phyloP scores from a whole-genome alignment of 768 basidiomycete genomes.

The Leccinum subtestaceum region DNA sequence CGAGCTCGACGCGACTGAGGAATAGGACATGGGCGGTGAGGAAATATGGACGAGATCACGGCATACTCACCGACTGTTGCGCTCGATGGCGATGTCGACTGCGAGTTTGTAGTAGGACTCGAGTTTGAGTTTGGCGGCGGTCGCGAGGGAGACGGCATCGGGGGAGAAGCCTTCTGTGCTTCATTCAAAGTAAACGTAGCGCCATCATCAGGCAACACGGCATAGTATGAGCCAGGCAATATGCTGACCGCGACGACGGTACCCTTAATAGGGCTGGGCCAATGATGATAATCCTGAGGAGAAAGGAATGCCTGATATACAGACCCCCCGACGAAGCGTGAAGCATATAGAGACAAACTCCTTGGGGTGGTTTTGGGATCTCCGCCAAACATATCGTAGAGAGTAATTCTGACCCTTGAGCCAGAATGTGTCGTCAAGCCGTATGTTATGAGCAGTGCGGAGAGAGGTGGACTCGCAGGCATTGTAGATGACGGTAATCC shows the following conservation, averaged over 20 bases:
- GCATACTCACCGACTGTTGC: slow-evolving; percentile 76
- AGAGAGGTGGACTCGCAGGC: slow-evolving; percentile 54
- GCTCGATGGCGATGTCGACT: slow-evolving; percentile 93
- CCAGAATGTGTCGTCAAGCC: slow-evolving; percentile 51
- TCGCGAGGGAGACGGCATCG: slow-evolving; percentile 84
- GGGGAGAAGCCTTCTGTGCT: slow-evolving; percentile 79
- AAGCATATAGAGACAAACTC: slow-evolving; percentile 13
- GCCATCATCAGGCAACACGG: slow-evolving; percentile 12
- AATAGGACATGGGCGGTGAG: slow-evolving; percentile 1
- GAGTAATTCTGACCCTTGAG: slow-evolving; percentile 59
- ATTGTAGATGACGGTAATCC: slow-evolving; percentile 36
- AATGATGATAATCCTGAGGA: slow-evolving; percentile 54
- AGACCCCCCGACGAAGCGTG: slow-evolving; percentile 46
- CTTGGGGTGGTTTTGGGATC: neutral
- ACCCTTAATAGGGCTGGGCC: slow-evolving; percentile 51
- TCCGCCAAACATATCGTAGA: slow-evolving; percentile 47
- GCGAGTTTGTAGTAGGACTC: slow-evolving; percentile 98
- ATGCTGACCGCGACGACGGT: slow-evolving; percentile 23
- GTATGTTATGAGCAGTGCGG: slow-evolving; percentile 33
- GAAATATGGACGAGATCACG: slow-evolving; percentile 2
- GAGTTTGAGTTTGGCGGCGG: slow-evolving; percentile 93
- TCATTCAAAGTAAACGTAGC: slow-evolving; percentile 95
- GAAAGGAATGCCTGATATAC: slow-evolving; percentile 57
- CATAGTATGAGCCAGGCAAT: slow-evolving; percentile 25
- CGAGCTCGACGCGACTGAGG: slow-evolving; percentile 81